phyloP scores from a whole-genome alignment of 169 alveolate species.

The Cryptosporidium tyzzeri region DNA sequence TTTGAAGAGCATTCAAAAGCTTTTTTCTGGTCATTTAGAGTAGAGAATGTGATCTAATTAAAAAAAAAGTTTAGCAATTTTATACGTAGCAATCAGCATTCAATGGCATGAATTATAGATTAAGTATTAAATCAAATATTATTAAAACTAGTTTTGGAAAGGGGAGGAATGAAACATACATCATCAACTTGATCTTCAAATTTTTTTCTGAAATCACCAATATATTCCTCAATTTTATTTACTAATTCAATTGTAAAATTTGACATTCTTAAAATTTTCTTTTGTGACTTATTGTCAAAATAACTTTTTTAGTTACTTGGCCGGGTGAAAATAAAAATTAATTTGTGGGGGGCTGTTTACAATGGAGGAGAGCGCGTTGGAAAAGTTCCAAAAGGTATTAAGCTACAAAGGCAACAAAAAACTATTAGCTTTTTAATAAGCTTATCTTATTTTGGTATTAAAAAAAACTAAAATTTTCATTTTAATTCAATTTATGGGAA shows the following conservation, averaged over 20 bases:
- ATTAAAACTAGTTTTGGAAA: neutral
- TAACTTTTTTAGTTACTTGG: neutral
- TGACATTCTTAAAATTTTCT: neutral
- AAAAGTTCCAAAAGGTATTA: too few relatives aligned
- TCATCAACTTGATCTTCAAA: constrained; percentile 1
- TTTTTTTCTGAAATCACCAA: neutral
- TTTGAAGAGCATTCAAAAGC: constrained; percentile 27
- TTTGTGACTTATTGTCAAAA: neutral
- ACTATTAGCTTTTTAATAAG: neutral
- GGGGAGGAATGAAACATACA: neutral
- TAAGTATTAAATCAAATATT: neutral
- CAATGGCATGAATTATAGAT: too few relatives aligned
- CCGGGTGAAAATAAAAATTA: neutral
- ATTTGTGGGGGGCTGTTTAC: neutral
- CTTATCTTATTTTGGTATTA: too few relatives aligned
- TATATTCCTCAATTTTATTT: constrained; percentile 5
- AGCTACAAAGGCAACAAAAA: neutral
- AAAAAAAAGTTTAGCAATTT: neutral
- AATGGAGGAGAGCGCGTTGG: neutral
- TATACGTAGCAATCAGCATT: neutral
- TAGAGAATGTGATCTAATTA: constrained; percentile 4
- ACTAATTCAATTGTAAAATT: neutral
- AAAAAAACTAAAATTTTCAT: neutral
- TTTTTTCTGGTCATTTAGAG: constrained; percentile 30
- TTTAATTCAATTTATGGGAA: too few relatives aligned